phyloP scores from a whole-genome alignment of 371 early-diverging fungal species.

The Mucor racemosus region DNA sequence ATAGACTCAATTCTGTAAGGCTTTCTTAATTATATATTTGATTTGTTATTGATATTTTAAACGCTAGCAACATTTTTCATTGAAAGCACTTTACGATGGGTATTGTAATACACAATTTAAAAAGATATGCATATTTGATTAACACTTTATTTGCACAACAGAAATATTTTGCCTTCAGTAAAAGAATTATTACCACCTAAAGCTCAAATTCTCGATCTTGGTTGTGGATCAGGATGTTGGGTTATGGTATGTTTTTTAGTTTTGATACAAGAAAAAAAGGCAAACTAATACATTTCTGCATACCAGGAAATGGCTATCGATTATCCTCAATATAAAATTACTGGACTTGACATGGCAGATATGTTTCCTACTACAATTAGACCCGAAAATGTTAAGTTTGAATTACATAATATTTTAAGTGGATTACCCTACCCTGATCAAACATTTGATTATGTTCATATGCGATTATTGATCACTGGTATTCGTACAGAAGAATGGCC shows the following conservation, averaged over 20 bases:
- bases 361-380: conserved; percentile 49
- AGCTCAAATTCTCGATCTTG: conserved; percentile 28
- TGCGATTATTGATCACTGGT: conserved; percentile 46
- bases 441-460: conserved; percentile 54
- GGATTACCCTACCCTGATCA: conserved; percentile 51
- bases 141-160: conserved; percentile 13
- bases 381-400: conserved; percentile 52
- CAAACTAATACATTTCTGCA: background rate
- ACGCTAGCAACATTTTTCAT: conserved; percentile 31
- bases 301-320: conserved; percentile 62
- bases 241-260: conserved; percentile 25
- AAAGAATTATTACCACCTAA: conserved; percentile 5
- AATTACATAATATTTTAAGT: conserved; percentile 38
- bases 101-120: background rate
- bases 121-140: background rate
- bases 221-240: conserved; percentile 39
- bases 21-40: background rate
- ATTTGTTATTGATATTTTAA: background rate
- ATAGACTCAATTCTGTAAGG: conserved; percentile 51
- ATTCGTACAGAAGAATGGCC: conserved; percentile 44
- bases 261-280: background rate
- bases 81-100: conserved; percentile 28
- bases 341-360: conserved; percentile 59
- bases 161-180: conserved; percentile 35
- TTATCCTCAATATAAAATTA: conserved; percentile 53